Base-by-base conservation (phyloP, 495 filamentous ascomycete species). In the Echria macrotheca region DNA sequence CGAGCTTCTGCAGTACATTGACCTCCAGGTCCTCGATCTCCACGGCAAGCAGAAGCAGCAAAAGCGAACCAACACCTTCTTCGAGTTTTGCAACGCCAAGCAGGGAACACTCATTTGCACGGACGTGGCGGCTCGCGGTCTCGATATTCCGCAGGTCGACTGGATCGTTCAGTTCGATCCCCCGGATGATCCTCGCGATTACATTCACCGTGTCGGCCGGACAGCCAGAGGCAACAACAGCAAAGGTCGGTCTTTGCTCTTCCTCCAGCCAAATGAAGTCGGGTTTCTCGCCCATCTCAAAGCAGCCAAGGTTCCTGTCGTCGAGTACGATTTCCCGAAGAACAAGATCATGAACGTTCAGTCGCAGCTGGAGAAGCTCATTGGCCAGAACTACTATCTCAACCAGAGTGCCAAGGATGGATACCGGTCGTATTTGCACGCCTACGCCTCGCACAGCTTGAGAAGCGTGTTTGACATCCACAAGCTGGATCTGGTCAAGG, bases 41-140 rank as follows among this genome's bases (percentile, higher is more conserved):
- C 89, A 95, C 66, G 91, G 91, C 44, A 95, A 96, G 67, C 88
- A 95, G 69, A 97, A 97, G 69, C 93, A 97, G 68, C 87, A 95
- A 64, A 95, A 94, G 66, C 85, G 93, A 4, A 98, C 93, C 39
- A 94, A 93, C 61, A 95, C 89, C 0, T 98, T 98, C 70, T 98
- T 97, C 69, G 91, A 96, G 58, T 98, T 97, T 73, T 90, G 86
- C 69, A 98, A 98, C 65, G 91, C 93, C 5, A 84, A 78, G 47
- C 83, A 87, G 44, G 93, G 93, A 8, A 95, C 86, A 3, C 69
- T 98, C 32, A 90, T 98, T 55, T 96, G 90, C 69, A 98, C 94
- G 0, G 93, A 98, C 60, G 94, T 98, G 52, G 93, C 94, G 29
- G 94, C 93, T 6, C 73, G 93, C 55, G 93, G 93, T 24, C 71